phyloP scores from a whole-genome alignment of 257 asterid species.

The Nicotiana knightiana region DNA sequence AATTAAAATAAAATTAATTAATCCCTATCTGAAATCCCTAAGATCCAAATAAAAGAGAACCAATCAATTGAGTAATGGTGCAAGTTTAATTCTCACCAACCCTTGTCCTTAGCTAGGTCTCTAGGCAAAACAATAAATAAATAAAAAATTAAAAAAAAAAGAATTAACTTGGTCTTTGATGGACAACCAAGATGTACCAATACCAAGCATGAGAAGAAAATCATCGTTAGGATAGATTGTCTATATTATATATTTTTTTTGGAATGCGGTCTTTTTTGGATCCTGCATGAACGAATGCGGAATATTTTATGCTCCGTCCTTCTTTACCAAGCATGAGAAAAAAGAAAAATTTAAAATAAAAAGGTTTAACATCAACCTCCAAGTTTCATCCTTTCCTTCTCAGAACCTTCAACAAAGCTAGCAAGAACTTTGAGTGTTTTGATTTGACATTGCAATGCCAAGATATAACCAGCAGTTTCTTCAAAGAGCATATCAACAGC shows the following conservation, averaged over 20 bases:
- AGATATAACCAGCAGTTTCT: constrained; percentile 61
- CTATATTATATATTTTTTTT: too few relatives aligned
- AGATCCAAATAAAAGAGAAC: neutral
- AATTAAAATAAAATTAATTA: neutral
- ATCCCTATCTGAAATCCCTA: neutral
- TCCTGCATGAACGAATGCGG: too few relatives aligned
- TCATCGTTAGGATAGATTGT: too few relatives aligned
- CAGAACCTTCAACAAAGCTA: constrained; percentile 32
- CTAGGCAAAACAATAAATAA: neutral
- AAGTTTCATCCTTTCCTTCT: constrained; percentile 32
- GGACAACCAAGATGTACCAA: neutral
- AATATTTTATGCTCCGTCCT: too few relatives aligned
- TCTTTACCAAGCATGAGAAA: neutral
- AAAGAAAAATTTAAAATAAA: neutral
- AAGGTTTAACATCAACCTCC: constrained; percentile 26
- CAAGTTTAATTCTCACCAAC: neutral
- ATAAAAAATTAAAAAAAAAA: neutral
- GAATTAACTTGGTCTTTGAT: neutral
- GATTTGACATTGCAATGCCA: constrained; percentile 41
- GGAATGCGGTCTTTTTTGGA: too few relatives aligned
- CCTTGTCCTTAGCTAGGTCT: neutral
- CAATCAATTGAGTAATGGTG: neutral
- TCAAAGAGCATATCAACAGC: constrained; percentile 38
- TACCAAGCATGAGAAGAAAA: neutral
- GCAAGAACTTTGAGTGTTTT: constrained; percentile 49